Conservation (phyloP, 1,284 basidiomycete genomes). For the Bondarzewia mesenterica region DNA sequence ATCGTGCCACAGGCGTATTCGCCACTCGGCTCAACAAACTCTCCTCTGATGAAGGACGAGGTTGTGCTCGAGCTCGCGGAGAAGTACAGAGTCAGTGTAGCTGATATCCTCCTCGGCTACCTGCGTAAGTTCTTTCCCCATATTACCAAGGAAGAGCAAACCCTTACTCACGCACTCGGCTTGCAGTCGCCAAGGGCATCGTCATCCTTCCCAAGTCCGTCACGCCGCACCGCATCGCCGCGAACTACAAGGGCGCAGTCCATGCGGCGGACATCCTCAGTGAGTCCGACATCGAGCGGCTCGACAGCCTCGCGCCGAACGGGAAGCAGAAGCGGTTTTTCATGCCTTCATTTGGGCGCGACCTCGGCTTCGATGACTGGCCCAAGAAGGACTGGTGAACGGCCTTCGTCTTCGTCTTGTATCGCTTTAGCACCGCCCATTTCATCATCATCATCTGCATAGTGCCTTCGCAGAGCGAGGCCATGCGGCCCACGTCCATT, state of each 20-base stretch:
- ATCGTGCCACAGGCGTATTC: constrained; percentile 80
- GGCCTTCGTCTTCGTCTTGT: not conserved
- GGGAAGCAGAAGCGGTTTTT: constrained; percentile 66
- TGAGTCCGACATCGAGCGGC: constrained; percentile 48
- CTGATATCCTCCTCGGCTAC: constrained; percentile 66
- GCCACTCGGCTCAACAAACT: constrained; percentile 70
- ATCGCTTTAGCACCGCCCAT: not conserved
- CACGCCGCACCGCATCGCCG: constrained; percentile 62
- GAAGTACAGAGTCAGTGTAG: constrained; percentile 48
- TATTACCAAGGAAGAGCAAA: not conserved
- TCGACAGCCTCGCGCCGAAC: constrained; percentile 59
- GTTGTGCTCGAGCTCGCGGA: constrained; percentile 56
- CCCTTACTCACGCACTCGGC: constrained; percentile 5
- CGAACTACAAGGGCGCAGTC: constrained; percentile 55
- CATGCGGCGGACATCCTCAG: constrained; percentile 43
- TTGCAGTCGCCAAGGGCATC: constrained; percentile 52
- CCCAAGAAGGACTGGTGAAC: constrained; percentile 12
- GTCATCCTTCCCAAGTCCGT: constrained; percentile 74
- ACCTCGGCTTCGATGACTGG: constrained; percentile 68
- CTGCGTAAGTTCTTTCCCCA: constrained; percentile 33
- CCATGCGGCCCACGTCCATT: too few relatives aligned
- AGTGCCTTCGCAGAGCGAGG: too few relatives aligned
- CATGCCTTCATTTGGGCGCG: constrained; percentile 57
- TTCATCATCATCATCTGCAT: not conserved
- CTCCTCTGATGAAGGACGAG: constrained; percentile 66